phyloP scores from a whole-genome alignment of 441 rosid species.

The Jatropha multifida region DNA sequence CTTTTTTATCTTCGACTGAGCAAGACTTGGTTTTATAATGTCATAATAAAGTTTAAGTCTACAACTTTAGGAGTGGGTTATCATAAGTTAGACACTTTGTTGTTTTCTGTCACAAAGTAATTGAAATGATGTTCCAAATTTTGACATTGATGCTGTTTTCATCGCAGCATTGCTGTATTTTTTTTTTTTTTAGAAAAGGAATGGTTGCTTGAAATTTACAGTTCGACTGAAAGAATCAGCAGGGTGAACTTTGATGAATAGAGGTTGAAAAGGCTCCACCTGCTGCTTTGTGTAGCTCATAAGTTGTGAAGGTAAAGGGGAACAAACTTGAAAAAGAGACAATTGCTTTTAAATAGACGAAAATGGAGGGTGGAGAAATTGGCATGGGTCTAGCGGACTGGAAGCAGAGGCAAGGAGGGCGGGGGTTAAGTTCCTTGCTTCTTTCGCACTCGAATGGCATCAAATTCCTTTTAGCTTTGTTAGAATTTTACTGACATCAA shows the following conservation, averaged over 20 bases:
- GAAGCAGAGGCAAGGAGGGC: background rate
- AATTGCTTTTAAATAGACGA: background rate
- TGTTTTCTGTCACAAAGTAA: background rate
- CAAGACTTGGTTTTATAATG: constrained; percentile 16
- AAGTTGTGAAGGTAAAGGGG: background rate
- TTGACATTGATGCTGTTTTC: background rate
- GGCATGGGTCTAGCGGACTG: background rate
- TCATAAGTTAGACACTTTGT: constrained; percentile 23
- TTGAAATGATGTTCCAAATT: constrained; percentile 1
- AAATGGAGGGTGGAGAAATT: background rate
- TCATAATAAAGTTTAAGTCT: constrained; percentile 21
- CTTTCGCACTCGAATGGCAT: background rate
- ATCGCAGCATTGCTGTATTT: background rate
- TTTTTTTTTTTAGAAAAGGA: too few relatives aligned
- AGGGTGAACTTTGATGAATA: background rate
- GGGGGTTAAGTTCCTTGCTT: background rate
- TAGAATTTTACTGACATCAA: background rate
- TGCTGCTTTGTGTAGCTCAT: too few relatives aligned
- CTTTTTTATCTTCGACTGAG: background rate
- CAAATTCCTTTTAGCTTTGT: background rate
- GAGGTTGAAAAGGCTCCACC: background rate
- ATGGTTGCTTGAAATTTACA: background rate
- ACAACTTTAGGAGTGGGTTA: constrained; percentile 7
- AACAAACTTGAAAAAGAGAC: background rate
- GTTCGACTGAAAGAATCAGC: background rate